Evolutionary conservation across 108 stramenopile genomes (phyloP).

Genomic region (Fistulifera solaris): DNA sequence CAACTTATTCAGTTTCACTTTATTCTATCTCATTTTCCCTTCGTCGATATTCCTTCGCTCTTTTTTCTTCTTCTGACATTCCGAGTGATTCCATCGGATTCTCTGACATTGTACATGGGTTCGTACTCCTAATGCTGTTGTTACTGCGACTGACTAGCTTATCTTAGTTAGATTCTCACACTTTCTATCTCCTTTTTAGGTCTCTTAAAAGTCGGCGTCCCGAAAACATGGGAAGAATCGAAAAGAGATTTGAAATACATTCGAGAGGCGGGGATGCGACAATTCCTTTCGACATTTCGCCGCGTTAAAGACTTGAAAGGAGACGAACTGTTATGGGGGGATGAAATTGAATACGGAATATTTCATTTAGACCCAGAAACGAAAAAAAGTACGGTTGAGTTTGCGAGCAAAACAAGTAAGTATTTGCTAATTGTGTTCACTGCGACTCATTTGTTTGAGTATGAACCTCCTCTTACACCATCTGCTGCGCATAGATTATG

Average conservation of each 20-base stretch:
- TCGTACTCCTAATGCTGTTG: too few species aligned
- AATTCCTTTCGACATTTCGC: conserved; percentile 93
- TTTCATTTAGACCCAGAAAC: conserved; percentile 76
- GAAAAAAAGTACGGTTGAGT: conserved; percentile 71
- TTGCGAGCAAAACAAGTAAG: conserved; percentile 79
- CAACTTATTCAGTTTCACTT: neutral
- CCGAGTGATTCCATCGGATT: too few species aligned
- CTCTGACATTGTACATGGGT: too few species aligned
- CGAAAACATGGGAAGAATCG: conserved; percentile 88
- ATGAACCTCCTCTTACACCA: neutral
- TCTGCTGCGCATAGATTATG: conserved; percentile 58
- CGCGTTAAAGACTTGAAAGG: conserved; percentile 88
- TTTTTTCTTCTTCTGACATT: too few species aligned
- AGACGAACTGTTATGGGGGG: conserved; percentile 95
- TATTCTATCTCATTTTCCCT: neutral
- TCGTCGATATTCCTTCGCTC: too few species aligned
- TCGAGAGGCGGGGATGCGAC: conserved; percentile 86
- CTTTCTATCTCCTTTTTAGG: conserved; percentile 28
- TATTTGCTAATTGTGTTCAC: neutral
- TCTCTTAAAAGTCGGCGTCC: conserved; percentile 88
- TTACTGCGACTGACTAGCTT: neutral
- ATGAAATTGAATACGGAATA: conserved; percentile 97
- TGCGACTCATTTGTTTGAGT: neutral
- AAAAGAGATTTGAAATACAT: conserved; percentile 80
- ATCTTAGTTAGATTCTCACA: neutral